Evolutionary conservation across 176 grass and related monocot genomes (phyloP), one percentile per base, ranked within the genome.

Genomic region (Musa acuminata): DNA sequence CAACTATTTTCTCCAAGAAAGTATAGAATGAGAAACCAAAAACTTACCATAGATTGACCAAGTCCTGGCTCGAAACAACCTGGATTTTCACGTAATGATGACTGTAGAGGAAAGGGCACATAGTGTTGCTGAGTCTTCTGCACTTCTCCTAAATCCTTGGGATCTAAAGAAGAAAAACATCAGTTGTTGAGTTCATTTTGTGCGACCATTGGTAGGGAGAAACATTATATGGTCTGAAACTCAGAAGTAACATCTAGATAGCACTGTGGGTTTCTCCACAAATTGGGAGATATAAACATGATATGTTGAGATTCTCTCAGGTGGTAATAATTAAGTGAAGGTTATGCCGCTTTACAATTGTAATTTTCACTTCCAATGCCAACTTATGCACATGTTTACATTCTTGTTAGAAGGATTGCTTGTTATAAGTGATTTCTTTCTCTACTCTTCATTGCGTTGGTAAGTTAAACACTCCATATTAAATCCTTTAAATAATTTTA

Each of bases 11-110:
- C n/a, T 23, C 67, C 11, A 23, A 54, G 12, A 26, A 12, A 21
- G 10, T 53, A 54, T 3, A 54, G 17, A 9, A 9, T 54, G 20
- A 14, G 3, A 73, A 73, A 14, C 19, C 25, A 14, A 53, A n/a
- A 75, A 3, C 79, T 59, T 79, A 99, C 96, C 85, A 89, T 79
- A 64, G 91, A 89, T 80, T 91, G 91, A 73, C 80, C 84, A 72
- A 87, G 83, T 50, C 84, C 91, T 59, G 91, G 81, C 53, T 89
- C 84, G 50, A 89, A 99, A 48, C 25, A 67, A 27, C 81, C 27
- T 67, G 89, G 85, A 88, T 86, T 81, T 77, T 95, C 88, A 10
- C 77, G 52, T 16, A 86, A 81, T n/a, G 82, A 89, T 5, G 67
- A 70, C 35, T 70, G 13, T 49, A 76, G 54, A 69, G 77, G 69